Evolutionary conservation across 78 protist genomes (phyloP).

Genomic region (Salpingoeca rosetta): DNA sequence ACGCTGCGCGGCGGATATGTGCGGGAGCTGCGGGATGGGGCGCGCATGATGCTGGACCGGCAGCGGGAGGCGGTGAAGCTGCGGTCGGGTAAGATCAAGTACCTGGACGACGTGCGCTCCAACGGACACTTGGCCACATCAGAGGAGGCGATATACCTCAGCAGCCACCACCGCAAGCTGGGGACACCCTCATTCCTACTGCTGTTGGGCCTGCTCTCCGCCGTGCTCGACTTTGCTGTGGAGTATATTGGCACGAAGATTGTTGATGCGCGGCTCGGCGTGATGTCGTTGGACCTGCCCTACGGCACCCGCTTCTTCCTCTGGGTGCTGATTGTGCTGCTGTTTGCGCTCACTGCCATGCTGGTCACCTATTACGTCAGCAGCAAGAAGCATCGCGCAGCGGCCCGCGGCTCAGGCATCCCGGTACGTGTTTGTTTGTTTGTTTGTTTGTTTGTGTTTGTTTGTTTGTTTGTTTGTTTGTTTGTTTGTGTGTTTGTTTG

Average conservation of each 20-base stretch:
- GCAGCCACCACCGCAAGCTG: too few species aligned
- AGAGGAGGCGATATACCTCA: too few species aligned
- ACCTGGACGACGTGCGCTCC: too few species aligned
- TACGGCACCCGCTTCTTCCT: background rate
- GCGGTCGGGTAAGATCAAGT: too few species aligned
- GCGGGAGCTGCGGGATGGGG: too few species aligned
- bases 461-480: background rate
- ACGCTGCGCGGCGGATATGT: too few species aligned
- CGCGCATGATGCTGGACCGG: too few species aligned
- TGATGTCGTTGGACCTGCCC: background rate
- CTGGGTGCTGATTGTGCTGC: background rate
- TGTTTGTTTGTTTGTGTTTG: background rate
- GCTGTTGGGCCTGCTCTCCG: background rate
- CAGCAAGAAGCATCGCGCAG: too few species aligned
- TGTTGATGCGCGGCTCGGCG: background rate
- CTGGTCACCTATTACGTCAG: background rate
- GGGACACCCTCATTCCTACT: background rate
- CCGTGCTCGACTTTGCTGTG: background rate
- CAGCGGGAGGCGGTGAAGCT: too few species aligned
- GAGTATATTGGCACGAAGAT: background rate
- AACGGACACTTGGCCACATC: too few species aligned
- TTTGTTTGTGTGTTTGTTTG: background rate
- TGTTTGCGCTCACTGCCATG: background rate
- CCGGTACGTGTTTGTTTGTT: background rate
- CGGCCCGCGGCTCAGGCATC: background rate